phyloP scores from a whole-genome alignment of 305 asterid species.

The Fraxinus paxiana region DNA sequence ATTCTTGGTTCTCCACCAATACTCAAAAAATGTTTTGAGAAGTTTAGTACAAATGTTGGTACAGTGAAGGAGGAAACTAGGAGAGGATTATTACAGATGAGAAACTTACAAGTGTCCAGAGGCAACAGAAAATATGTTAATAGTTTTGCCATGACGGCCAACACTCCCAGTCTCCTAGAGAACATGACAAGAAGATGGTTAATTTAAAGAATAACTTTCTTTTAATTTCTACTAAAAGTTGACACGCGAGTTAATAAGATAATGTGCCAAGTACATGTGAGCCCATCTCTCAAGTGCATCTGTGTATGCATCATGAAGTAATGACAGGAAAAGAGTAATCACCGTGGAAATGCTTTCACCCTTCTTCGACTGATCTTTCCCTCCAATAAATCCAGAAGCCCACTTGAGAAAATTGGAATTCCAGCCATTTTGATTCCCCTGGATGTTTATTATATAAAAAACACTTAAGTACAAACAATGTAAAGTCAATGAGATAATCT shows the following conservation, averaged over 20 bases:
- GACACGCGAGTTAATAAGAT: conserved; percentile 1
- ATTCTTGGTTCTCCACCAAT: conserved; percentile 11
- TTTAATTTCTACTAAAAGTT: conserved; percentile 1
- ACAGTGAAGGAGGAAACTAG: not conserved
- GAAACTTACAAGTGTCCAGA: conserved; percentile 93
- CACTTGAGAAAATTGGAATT: conserved; percentile 84
- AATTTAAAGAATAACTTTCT: not conserved
- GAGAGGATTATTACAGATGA: conserved; percentile 15
- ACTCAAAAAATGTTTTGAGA: not conserved
- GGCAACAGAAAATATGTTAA: conserved; percentile 93
- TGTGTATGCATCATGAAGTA: not conserved
- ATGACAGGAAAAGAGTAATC: conserved; percentile 21
- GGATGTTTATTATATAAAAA: conserved; percentile 26
- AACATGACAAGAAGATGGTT: conserved; percentile 24
- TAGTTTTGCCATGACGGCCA: conserved; percentile 70
- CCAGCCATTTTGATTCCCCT: conserved; percentile 73
- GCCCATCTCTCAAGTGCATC: conserved; percentile 9
- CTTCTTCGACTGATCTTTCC: conserved; percentile 64
- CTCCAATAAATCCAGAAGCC: conserved; percentile 93
- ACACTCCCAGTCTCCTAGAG: conserved; percentile 53
- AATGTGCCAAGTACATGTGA: conserved; percentile 6
- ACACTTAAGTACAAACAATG: conserved; percentile 6
- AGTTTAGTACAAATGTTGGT: not conserved
- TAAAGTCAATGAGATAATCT: conserved; percentile 5
- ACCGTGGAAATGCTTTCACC: conserved; percentile 57